Evolutionary conservation across 257 asterid genomes (phyloP), one percentile per base, ranked within the genome.

Genomic region (Lycium barbarum): DNA sequence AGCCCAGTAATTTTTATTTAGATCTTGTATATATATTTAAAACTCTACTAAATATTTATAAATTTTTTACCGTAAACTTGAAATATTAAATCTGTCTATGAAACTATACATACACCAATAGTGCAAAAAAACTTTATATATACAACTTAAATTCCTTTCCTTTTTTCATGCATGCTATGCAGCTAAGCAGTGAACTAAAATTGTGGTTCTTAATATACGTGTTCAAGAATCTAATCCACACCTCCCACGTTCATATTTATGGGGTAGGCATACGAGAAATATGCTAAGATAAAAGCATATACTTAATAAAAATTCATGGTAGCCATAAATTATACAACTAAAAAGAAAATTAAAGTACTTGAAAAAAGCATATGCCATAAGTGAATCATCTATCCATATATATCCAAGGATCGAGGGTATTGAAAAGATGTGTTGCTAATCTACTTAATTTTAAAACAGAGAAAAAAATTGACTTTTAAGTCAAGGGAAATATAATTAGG

Each of bases 151-250:
- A 26, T 26, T 26, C 33, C 33, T 26, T 11, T 33, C 22, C 38
- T 17, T 3, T 22, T 12, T 8, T 35, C 12, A 73, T 47, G 18
- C 40, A 73, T 58, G 59, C 9, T 20, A 76, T 53, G 47, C 20
- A 76, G 63, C 26, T 74, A 51, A 43, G 82, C 82, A 76, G 45
- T 13, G 9, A 51, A 13, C 0, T 4, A 51, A 51, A 76, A 22
- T 40, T 22, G 10, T 51, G 40, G 47, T 76, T 76, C 65, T 51
- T 76, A 53, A 14, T 26, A 53, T 63, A 76, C 15, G 82, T 26
- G 65, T 78, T 78, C 62, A 78, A 78, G 82, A 78, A 53, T 78
- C 82, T 78, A 78, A 78, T 78, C 65, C 49, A 53, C 14, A 26
- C 82, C 45, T 49, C 3, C 61, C 61, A 74, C 15, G 61, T 74